Evolutionary conservation across 441 rosid genomes (phyloP).

Genomic region (Pelargonium australe): DNA sequence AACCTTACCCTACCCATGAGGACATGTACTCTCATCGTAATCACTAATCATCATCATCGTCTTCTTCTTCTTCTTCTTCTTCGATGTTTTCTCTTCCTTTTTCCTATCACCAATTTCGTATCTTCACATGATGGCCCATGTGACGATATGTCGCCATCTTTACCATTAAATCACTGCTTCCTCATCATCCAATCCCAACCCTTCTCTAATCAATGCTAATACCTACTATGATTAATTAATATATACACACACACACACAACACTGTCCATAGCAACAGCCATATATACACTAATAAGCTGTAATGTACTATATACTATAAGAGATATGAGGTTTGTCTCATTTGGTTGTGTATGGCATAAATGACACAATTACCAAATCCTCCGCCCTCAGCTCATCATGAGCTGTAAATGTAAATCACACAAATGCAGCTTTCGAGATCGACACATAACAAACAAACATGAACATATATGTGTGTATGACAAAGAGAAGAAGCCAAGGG

Average conservation of each 20-base stretch:
- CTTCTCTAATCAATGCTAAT: slow-evolving; percentile 16
- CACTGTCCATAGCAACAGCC: too few species aligned
- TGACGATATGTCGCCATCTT: slow-evolving; percentile 35
- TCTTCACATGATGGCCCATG: slow-evolving; percentile 41
- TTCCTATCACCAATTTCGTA: slow-evolving; percentile 19
- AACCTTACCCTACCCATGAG: slow-evolving; percentile 16
- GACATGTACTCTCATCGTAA: background rate
- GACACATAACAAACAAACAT: slow-evolving; percentile 3
- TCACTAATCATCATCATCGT: too few species aligned
- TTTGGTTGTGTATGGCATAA: slow-evolving; percentile 5
- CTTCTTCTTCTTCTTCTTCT: too few species aligned
- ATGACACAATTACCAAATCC: background rate
- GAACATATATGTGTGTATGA: background rate
- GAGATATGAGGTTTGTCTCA: background rate
- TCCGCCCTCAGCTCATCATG: background rate
- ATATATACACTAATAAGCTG: background rate
- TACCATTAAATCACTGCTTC: background rate
- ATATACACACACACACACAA: background rate
- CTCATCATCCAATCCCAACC: background rate
- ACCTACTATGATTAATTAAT: background rate
- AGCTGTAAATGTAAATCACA: background rate
- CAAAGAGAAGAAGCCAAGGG: background rate
- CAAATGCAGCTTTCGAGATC: background rate
- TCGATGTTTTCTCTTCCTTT: slow-evolving; percentile 10
- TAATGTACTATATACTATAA: slow-evolving; percentile 1